These are phyloP conservation scores for Cudoniella acicularis DNA, from an alignment of 495 filamentous ascomycete species.

Conservation along the genomic window DNA sequence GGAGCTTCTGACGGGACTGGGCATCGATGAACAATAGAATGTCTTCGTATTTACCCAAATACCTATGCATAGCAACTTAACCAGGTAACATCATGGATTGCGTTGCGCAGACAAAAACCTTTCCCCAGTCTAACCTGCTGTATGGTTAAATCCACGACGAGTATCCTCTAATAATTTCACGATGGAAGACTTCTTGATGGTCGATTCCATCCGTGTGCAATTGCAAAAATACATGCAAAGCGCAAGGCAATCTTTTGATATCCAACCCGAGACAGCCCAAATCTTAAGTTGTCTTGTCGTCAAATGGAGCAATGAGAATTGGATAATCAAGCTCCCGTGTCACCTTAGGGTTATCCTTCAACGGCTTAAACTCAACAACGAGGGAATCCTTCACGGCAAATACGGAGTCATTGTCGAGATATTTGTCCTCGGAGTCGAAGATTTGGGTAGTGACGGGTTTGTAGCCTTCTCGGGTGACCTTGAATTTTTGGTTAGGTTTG, in stretches of 20 bases:
- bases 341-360: conserved; percentile 56
- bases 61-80: not conserved
- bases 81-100: not conserved
- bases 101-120: not conserved
- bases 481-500: conserved; percentile 13
- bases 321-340: conserved; percentile 62
- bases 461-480: conserved; percentile 39
- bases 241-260: not conserved
- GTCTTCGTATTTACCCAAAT: not conserved
- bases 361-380: conserved; percentile 59
- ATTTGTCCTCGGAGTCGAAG: conserved; percentile 58
- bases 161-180: not conserved
- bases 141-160: not conserved
- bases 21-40: not conserved
- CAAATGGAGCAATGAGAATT: not conserved
- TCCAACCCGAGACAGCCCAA: not conserved
- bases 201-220: not conserved
- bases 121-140: not conserved
- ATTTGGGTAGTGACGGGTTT: conserved; percentile 61
- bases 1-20: not conserved
- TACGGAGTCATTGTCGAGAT: conserved; percentile 58
- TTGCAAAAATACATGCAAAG: not conserved
- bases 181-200: not conserved
- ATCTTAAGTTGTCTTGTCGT: not conserved
- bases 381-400: conserved; percentile 66